Evolutionary conservation across 2,329 filamentous ascomycete species (phyloP), one percentile per base, ranked within the genome.

Genomic region (Talaromyces sp.): DNA sequence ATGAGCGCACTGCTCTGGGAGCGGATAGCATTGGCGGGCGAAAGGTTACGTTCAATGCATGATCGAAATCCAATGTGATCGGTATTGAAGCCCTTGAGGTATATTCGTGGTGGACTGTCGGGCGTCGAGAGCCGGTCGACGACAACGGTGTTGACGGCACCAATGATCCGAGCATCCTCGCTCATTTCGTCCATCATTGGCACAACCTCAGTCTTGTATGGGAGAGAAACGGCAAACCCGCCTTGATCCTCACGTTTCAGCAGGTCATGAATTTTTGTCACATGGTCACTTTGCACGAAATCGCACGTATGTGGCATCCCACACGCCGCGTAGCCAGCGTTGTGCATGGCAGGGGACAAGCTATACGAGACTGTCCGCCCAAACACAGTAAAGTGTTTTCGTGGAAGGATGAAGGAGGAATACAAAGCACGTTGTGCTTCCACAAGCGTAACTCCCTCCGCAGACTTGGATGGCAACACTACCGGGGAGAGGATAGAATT

Each of bases 1-100:
- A 89, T 80, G 14, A 89, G 76, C 0, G 82, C 86, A 1, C 79
- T 83, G 2, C 80, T 82, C 10, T 74, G 78, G 0, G 82, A 78
- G 3, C 84, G 80, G 0, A 88, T 82, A 1, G 84, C 85, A 63
- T 89, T 89, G 3, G 88, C 87, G 0, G 89, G 89, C 0, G 89
- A 91, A 1, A 92, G 78, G 1, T 89, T 89, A 32, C 88, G 81
- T 6, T 86, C 82, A 49, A 93, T 84, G 68, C 88, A 91, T 3
- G 87, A 88, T 58, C 87, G 80, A 49, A 93, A 89, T 5, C 89
- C 89, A 35, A 91, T 88, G 87, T 89, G 93, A 71, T 93, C 89
- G 0, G 89, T 92, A 62, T 93, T 93, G 61, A 92, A 89, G 1
- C 89, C 90, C 64, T 91, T 90, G 0, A 92, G 78, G 0, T 86